Percentiles rank a stretch among this genome's conserved stretches.
phyloP scores from a whole-genome alignment of 345 rosid genomes.

The Corchorus capsularis region DNA sequence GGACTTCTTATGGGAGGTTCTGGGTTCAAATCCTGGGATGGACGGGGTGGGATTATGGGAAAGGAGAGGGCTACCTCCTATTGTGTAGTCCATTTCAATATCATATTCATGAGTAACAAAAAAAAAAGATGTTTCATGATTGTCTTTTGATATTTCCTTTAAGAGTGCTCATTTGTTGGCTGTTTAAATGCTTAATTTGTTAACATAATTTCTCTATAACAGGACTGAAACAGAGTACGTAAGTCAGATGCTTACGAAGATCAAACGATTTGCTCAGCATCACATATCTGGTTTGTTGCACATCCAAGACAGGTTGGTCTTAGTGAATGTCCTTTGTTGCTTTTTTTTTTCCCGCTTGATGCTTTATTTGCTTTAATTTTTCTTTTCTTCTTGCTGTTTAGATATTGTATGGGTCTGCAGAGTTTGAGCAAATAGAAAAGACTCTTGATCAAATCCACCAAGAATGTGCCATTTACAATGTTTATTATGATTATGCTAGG shows the following conservation, averaged over 20 bases:
- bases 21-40: too few relatives aligned
- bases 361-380: background rate
- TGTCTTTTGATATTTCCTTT: background rate
- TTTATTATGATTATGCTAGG: slow-evolving; percentile 48
- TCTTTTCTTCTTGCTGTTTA: slow-evolving; percentile 21
- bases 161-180: background rate
- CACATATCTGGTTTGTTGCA: slow-evolving; percentile 99
- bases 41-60: too few relatives aligned
- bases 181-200: background rate
- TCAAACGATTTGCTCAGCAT: slow-evolving; percentile 94
- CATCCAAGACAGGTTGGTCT: slow-evolving; percentile 85
- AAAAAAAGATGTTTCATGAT: background rate
- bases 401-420: slow-evolving; percentile 54
- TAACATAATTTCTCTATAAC: slow-evolving; percentile 23
- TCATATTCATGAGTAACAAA: too few relatives aligned
- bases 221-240: slow-evolving; percentile 99
- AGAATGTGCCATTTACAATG: slow-evolving; percentile 54
- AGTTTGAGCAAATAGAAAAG: slow-evolving; percentile 49
- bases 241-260: slow-evolving; percentile 89
- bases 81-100: too few relatives aligned
- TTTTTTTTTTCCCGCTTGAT: background rate
- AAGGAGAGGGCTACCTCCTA: too few relatives aligned
- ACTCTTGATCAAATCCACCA: slow-evolving; percentile 40
- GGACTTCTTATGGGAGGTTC: too few relatives aligned
- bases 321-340: background rate